Evolutionary conservation across 768 basidiomycete genomes (phyloP), one percentile per base, ranked within the genome.

Genomic region (Galerina marginata): DNA sequence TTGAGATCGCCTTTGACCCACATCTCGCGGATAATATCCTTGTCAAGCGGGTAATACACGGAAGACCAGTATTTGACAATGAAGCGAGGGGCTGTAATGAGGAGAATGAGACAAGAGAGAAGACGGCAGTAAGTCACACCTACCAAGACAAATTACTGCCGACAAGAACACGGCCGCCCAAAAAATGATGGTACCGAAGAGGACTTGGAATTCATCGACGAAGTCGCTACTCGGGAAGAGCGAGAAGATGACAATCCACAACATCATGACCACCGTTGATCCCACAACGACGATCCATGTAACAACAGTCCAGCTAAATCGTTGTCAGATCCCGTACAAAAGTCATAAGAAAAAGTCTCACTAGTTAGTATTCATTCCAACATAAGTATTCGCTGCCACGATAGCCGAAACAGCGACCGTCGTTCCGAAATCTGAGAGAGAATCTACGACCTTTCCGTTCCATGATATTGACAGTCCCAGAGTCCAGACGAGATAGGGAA

Each of bases 211-310:
- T 68, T 93, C 90, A 58, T 92, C 75, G 60, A 85, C 79, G 71
- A 95, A 96, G 64, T 91, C 86, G 57, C 75, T 77, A 61, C 86
- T 89, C 3, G 81, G 75, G 72, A 97, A 87, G 75, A 87, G 89
- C 2, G 95, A 96, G 74, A 94, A 98, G 46, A 95, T 79, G 5
- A 89, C 85, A 57, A 96, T 88, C 94, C 94, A 97, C n/a, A 90
- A 63, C 65, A 92, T 72, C 88, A 94, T 89, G 58, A 91, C 79
- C n/a, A 92, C 66, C 1, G 89, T 89, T 6, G 93, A 95, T 36
- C 91, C 92, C 52, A 91, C 74, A 51, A 92, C 85, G 16, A 89
- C 86, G 52, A 91, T 77, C 91, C 92, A 96, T 11, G 92, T 92
- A 68, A 95, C 89, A 52, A 87, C 75, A 4, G 91, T 92, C 89